Evolutionary conservation across 441 rosid genomes (phyloP), one percentile per base, ranked within the genome.

Genomic region (Adansonia madagascariensis): DNA sequence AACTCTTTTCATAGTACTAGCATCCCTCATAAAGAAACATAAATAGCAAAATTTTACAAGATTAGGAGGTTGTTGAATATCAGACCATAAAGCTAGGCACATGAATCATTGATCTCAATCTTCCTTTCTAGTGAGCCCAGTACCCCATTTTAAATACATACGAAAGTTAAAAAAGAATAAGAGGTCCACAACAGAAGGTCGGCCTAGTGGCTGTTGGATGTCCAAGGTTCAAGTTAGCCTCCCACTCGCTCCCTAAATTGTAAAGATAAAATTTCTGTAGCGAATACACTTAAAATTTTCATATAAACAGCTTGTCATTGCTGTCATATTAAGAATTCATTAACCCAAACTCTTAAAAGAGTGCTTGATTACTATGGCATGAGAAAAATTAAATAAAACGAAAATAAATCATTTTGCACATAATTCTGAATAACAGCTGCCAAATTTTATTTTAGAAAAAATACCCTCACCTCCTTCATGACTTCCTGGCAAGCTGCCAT

Each of bases 391-490:
- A 22, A 24, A 31, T 27, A 7, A 46, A n/a, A 8, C 1, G 4
- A 3, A 52, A 56, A 55, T 0, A 55, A 67, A 9, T 47, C 27
- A 57, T 27, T 55, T 14, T 43, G 65, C 72, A 63, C 1, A 72
- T 39, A 55, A 35, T 39, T 39, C 4, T 14, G 22, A 52, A 39
- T 4, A 78, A 68, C 17, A 27, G 24, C 43, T 77, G 0, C 11
- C 43, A 20, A 55, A 12, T 14, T 46, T 17, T 49, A 18, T 18
- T 27, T 64, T 9, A 8, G 12, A 15, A 11, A 20, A 12, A 71
- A 71, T 14, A 44, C 62, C 82, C 83, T 82, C 77, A 94, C 98
- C 94, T 93, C 90, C 87, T 81, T 92, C 91, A 97, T 77, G 74
- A 90, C 84, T 63, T 75, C 91, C 84, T 89, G 91, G 77, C 91